phyloP scores from a whole-genome alignment of 306 rosid species.

The Acacia acuminata region DNA sequence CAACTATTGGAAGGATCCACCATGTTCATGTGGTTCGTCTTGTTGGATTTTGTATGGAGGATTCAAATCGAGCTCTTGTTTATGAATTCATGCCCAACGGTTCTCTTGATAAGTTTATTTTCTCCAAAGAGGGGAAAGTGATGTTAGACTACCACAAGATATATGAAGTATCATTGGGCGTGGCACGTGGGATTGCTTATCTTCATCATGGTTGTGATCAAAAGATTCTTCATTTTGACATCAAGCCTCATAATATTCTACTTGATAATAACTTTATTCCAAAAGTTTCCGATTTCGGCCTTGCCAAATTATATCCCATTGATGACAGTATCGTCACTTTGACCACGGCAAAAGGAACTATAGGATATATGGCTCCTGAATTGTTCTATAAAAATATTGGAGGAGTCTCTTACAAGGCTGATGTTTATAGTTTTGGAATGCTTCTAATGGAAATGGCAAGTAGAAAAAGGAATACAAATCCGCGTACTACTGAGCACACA shows the following conservation, averaged over 20 bases:
- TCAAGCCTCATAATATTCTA: slow-evolving; percentile 24
- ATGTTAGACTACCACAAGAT: not conserved
- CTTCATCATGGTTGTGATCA: slow-evolving; percentile 17
- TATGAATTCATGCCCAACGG: slow-evolving; percentile 37
- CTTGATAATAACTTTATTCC: slow-evolving; percentile 4
- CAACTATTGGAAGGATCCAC: slow-evolving; percentile 32
- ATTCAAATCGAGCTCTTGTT: slow-evolving; percentile 29
- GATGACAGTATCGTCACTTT: not conserved
- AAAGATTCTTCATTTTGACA: slow-evolving; percentile 27
- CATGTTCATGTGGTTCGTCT: slow-evolving; percentile 29
- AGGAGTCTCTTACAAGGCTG: slow-evolving; percentile 14
- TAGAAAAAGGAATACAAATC: not conserved
- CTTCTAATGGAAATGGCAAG: slow-evolving; percentile 25
- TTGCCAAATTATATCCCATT: not conserved
- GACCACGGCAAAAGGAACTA: not conserved
- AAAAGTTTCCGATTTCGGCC: slow-evolving; percentile 5
- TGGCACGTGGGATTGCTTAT: slow-evolving; percentile 27
- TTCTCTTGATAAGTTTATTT: slow-evolving; percentile 24
- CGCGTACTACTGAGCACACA: not conserved
- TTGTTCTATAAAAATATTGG: slow-evolving; percentile 23
- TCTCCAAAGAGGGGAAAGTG: not conserved
- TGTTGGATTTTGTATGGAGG: slow-evolving; percentile 31
- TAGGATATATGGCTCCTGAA: slow-evolving; percentile 34
- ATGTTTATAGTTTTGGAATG: slow-evolving; percentile 32
- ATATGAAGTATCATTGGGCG: not conserved